phyloP scores from a whole-genome alignment of 257 asterid genomes.

The Apocynum venetum region DNA sequence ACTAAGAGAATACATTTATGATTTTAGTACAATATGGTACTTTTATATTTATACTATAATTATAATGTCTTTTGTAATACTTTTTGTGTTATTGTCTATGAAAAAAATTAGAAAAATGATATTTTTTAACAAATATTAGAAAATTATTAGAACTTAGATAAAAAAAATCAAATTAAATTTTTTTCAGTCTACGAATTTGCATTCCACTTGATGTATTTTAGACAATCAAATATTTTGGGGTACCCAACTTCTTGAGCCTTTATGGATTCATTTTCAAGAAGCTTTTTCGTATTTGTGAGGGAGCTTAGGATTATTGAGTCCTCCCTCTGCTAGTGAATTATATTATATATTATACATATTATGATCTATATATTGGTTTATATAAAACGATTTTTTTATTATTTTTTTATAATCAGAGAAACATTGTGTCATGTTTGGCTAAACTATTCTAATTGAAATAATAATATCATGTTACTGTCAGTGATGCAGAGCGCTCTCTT shows the following conservation, averaged over 20 bases:
- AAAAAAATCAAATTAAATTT: too few species aligned
- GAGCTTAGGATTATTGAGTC: not conserved
- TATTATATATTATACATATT: not conserved
- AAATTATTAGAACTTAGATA: too few species aligned
- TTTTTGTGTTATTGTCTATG: too few species aligned
- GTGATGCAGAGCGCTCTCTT: constrained; percentile 69
- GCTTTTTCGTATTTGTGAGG: not conserved
- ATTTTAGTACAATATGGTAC: too few species aligned
- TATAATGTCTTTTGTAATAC: too few species aligned
- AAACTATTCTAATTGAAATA: constrained; percentile 2
- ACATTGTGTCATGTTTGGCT: not conserved
- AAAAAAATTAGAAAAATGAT: too few species aligned
- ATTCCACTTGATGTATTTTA: too few species aligned
- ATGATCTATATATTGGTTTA: not conserved
- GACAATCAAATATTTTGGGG: too few species aligned
- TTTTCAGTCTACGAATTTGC: too few species aligned
- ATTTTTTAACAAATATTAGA: too few species aligned
- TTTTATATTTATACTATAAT: too few species aligned
- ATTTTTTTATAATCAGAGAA: not conserved
- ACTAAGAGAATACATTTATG: too few species aligned
- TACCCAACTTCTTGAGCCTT: not conserved
- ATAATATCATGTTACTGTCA: constrained; percentile 24
- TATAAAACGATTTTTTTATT: not conserved
- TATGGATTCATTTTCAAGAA: not conserved
- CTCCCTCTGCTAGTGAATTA: not conserved